Evolutionary conservation across 768 basidiomycete genomes (phyloP), one percentile per base, ranked within the genome.

Genomic region (Neoboletus magnificus): DNA sequence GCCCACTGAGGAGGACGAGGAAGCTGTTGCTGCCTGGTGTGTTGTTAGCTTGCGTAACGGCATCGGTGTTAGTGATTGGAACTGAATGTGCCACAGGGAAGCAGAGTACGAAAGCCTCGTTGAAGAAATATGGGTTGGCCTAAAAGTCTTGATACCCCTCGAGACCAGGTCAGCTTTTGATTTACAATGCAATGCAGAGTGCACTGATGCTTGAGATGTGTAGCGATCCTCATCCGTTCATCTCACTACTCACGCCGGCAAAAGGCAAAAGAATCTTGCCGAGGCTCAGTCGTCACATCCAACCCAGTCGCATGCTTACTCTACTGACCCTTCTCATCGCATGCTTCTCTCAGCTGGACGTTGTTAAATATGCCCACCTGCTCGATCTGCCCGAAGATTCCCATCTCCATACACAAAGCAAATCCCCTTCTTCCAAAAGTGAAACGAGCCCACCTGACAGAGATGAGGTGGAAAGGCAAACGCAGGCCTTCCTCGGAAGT

Each of bases 251-350:
- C 46, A 81, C 80, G 20, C 87, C 91, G 5, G 82, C 82, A 62
- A 99, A 99, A 73, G 97, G 97, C 54, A 98, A 98, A 76, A 87
- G 86, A 57, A 80, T 99, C 25, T 78, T 99, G 13, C 90, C 93
- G 4, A 86, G 97, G 43, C 82, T 94, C 15, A 86, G 92, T 11
- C 87, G 95, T 20, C 89, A 93, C 62, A 81, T 98, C 18, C 81
- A 82, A 58, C 79, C 83, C 32, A 77, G 87, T 46, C 87, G 89
- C 67, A 86, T 92, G 80, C 82, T 93, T 37, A 93, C 91, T 6
- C 76, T 98, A 25, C 76, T 98, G 40, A 97, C 94, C 1, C 85
- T 98, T 25, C 81, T 98, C 35, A 87, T 97, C 46, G 95, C 95
- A 0, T 96, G 93, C 66, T 98, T 98, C 76, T 84, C 82, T 56